Conservation (phyloP, 2,329 filamentous ascomycete species). For the Torrubiella hemipterigena region DNA sequence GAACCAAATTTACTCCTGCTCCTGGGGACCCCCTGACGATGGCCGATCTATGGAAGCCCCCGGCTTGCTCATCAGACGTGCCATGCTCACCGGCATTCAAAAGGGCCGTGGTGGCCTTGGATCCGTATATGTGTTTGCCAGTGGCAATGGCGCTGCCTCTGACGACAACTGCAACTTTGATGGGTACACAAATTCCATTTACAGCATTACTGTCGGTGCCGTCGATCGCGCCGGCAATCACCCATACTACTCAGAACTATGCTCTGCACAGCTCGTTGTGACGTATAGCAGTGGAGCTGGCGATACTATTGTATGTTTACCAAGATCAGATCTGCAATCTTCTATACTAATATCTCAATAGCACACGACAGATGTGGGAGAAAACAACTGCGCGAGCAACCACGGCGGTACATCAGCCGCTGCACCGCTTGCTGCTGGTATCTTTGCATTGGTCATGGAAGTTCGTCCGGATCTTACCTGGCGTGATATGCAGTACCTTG, state of each 20-base stretch:
- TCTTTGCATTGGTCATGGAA: constrained; percentile 79
- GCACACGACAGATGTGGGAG: constrained; percentile 91
- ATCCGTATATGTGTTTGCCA: constrained; percentile 89
- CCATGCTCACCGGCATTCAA: constrained; percentile 87
- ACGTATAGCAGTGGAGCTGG: constrained; percentile 88
- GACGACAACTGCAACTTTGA: constrained; percentile 99
- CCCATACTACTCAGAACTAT: constrained; percentile 92
- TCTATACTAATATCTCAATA: constrained; percentile 13
- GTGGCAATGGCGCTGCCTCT: constrained; percentile 76
- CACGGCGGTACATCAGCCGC: constrained; percentile 95
- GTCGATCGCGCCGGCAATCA: constrained; percentile 80
- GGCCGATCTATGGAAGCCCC: constrained; percentile 90
- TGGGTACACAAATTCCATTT: constrained; percentile 98
- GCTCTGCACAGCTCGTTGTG: constrained; percentile 88
- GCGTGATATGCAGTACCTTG: constrained; percentile 90
- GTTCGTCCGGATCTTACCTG: constrained; percentile 79
- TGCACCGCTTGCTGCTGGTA: constrained; percentile 82
- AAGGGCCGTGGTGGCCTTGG: constrained; percentile 73
- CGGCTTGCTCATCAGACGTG: constrained; percentile 73
- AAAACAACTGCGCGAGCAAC: constrained; percentile 62
- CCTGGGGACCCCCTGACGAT: constrained; percentile 94
- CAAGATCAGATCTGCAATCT: background rate
- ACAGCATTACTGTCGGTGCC: constrained; percentile 92
- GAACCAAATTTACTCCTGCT: constrained; percentile 97
- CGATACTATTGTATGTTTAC: constrained; percentile 59